A percentile compares a stretch with the other conserved stretches of the same genome.
These are phyloP conservation scores for Pseudogymnoascus sp. DNA, from an alignment of 2,329 filamentous ascomycete species.

Conservation along the genomic window DNA sequence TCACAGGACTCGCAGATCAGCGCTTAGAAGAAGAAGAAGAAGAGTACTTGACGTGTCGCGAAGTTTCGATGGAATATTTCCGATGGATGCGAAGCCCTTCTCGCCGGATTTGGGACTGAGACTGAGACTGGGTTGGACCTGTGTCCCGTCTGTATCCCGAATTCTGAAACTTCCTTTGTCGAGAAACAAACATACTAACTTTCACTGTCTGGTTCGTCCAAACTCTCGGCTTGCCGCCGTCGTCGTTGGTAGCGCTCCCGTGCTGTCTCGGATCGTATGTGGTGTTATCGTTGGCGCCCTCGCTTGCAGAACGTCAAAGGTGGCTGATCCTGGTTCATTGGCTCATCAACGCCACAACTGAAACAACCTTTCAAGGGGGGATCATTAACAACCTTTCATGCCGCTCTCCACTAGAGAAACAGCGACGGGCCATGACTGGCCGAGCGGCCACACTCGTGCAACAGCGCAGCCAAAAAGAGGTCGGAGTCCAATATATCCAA, in stretches of 20 bases:
- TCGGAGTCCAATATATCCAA: background rate
- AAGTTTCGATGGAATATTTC: background rate
- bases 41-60: background rate
- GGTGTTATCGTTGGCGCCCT: background rate
- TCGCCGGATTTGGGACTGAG: background rate
- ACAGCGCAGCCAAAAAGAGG: background rate
- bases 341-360: background rate
- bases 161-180: background rate
- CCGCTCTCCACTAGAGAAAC: background rate
- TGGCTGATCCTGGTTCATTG: slow-evolving; percentile 4
- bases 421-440: background rate
- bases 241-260: background rate
- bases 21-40: background rate
- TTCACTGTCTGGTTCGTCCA: background rate
- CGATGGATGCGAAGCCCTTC: background rate
- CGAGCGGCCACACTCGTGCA: background rate
- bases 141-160: background rate
- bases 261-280: background rate
- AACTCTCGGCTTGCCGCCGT: background rate
- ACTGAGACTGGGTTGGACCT: background rate
- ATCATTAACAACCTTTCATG: background rate
- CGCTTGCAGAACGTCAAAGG: background rate
- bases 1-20: background rate
- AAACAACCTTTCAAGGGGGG: background rate
- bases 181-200: background rate